Percentiles rank a stretch among this genome's conserved stretches.
phyloP scores from a whole-genome alignment of 2,329 filamentous ascomycete genomes.

The Ceratocystis cacaofunesta region DNA sequence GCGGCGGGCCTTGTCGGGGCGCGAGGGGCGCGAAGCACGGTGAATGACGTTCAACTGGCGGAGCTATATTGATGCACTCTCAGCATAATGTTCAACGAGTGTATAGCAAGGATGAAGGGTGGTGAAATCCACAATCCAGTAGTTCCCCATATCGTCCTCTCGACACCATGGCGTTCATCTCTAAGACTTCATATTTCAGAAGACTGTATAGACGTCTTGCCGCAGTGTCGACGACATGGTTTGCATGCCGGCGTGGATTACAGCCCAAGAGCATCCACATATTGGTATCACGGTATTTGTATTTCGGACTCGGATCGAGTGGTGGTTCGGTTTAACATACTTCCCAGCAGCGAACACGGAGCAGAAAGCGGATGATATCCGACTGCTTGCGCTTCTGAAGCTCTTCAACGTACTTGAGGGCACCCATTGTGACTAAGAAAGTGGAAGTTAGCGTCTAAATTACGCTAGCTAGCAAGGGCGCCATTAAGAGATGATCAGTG shows the following conservation, averaged over 20 bases:
- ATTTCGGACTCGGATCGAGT: constrained; percentile 17
- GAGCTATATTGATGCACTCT: constrained; percentile 99
- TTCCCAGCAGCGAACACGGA: constrained; percentile 99
- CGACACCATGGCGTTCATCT: constrained; percentile 23
- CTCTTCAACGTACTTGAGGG: constrained; percentile 99
- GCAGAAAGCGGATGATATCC: constrained; percentile 99
- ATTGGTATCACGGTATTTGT: constrained; percentile 15
- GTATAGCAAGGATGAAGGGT: constrained; percentile 56
- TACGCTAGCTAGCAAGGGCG: neutral
- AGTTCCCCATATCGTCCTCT: constrained; percentile 15
- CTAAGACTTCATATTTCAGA: constrained; percentile 10
- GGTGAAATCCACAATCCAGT: constrained; percentile 14
- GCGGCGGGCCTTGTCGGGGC: constrained; percentile 99
- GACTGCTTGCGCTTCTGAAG: constrained; percentile 99
- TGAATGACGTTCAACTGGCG: constrained; percentile 99
- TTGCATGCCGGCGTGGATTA: constrained; percentile 16
- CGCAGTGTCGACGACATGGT: constrained; percentile 14
- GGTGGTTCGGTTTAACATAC: constrained; percentile 43
- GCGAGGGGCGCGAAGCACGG: constrained; percentile 93
- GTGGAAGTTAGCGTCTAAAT: neutral
- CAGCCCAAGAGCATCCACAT: constrained; percentile 18
- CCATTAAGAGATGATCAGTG: neutral
- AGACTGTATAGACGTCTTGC: constrained; percentile 12
- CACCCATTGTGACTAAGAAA: constrained; percentile 69
- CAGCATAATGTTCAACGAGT: constrained; percentile 99